These are phyloP conservation scores for fission yeast (Schizosaccharomyces pombe) DNA, from an alignment of 805 yeast species.

Conservation along the genomic window DNA sequence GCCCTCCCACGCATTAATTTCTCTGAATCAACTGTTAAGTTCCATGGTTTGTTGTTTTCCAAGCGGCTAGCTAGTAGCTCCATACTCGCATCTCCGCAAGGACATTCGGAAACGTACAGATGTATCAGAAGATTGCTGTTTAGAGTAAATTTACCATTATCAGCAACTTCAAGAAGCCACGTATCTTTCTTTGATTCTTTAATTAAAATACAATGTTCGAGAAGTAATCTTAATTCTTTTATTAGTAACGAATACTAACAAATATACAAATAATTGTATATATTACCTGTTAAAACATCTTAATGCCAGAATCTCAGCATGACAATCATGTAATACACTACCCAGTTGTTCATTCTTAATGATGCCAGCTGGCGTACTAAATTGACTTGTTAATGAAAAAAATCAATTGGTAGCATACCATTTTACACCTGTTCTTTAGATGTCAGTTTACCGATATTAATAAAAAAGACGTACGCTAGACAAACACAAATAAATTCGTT, in stretches of 20 bases:
- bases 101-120: slow-evolving; percentile 3
- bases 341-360: background rate
- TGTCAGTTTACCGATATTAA: background rate
- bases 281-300: slow-evolving; percentile 2
- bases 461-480: background rate
- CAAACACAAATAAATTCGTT: background rate
- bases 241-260: background rate
- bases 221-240: background rate
- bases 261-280: background rate
- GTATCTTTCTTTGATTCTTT: background rate
- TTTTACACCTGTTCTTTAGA: background rate
- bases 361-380: background rate
- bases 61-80: background rate
- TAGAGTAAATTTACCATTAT: background rate
- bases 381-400: background rate
- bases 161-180: background rate
- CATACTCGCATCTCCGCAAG: slow-evolving; percentile 5
- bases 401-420: too few species aligned
- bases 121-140: background rate
- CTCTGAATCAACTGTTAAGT: background rate
- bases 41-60: background rate
- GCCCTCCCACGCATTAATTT: background rate
- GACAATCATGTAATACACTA: background rate
- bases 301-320: slow-evolving; percentile 1
- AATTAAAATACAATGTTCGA: background rate